A percentile compares a stretch with the other conserved stretches of the same genome.
Evolutionary conservation across 345 rosid species (phyloP).

Genomic region (Syzygium aromaticum): DNA sequence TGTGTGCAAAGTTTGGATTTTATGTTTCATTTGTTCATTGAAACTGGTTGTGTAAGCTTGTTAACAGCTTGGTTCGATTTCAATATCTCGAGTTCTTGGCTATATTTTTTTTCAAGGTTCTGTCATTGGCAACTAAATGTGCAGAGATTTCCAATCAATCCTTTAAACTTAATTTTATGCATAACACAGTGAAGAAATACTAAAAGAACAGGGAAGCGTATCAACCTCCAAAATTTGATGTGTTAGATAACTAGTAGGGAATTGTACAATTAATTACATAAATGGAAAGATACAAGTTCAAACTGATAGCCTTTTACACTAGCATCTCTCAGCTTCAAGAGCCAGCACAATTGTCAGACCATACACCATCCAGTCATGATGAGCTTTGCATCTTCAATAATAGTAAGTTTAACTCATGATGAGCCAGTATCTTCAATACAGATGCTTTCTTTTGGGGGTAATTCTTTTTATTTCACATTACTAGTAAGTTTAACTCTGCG

Average conservation of each 20-base stretch:
- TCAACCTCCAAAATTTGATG: background rate
- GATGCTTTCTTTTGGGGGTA: background rate
- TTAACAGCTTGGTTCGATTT: background rate
- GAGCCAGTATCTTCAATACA: background rate
- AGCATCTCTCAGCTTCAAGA: background rate
- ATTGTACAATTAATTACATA: background rate
- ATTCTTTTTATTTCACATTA: background rate
- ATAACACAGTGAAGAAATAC: background rate
- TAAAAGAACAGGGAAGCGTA: background rate
- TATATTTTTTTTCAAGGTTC: background rate
- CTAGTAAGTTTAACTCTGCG: background rate
- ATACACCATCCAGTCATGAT: background rate
- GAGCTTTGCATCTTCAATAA: background rate
- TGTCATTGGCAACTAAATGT: background rate
- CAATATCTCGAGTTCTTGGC: background rate
- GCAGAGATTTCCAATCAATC: background rate
- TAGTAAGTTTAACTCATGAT: too few relatives aligned
- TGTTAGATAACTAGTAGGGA: background rate
- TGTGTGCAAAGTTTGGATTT: slow-evolving; percentile 3
- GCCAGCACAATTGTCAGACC: background rate
- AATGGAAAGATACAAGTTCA: background rate
- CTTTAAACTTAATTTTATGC: background rate
- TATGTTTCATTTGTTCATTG: background rate
- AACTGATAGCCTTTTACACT: background rate
- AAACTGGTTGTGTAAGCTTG: slow-evolving; percentile 4